A percentile compares a stretch with the other conserved stretches of the same genome.
Conservation (phyloP, 2,329 filamentous ascomycete genomes). For the Alternaria arbusti region DNA sequence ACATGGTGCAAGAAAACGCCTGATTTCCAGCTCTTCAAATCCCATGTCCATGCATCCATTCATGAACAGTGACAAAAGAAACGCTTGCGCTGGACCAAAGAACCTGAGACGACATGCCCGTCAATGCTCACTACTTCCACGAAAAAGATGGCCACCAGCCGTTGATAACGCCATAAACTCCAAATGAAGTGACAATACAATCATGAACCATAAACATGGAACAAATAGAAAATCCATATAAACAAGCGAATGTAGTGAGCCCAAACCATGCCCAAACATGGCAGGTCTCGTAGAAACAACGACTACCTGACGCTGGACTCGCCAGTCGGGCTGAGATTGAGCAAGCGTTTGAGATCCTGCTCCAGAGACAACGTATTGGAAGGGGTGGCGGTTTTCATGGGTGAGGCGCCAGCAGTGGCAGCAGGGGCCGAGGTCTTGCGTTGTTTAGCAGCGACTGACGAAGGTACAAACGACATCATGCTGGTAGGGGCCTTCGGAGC, state of each 20-base stretch:
- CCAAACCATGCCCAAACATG: slow-evolving; percentile 35
- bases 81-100: slow-evolving; percentile 8
- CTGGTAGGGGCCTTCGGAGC: slow-evolving; percentile 30
- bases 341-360: slow-evolving; percentile 46
- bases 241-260: slow-evolving; percentile 29
- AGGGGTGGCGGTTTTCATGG: slow-evolving; percentile 20
- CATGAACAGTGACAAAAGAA: slow-evolving; percentile 22
- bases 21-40: slow-evolving; percentile 15
- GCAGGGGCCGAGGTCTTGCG: slow-evolving; percentile 29
- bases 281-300: slow-evolving; percentile 14
- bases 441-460: slow-evolving; percentile 46
- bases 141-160: slow-evolving; percentile 18
- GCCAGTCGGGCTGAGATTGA: slow-evolving; percentile 37
- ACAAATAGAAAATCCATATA: slow-evolving; percentile 26
- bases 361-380: slow-evolving; percentile 38
- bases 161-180: slow-evolving; percentile 27
- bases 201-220: slow-evolving; percentile 28
- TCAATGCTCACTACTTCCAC: slow-evolving; percentile 20
- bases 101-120: slow-evolving; percentile 9
- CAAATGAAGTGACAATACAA: slow-evolving; percentile 22
- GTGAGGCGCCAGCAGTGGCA: slow-evolving; percentile 18
- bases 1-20: slow-evolving; percentile 14
- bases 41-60: slow-evolving; percentile 16
- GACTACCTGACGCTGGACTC: slow-evolving; percentile 32
- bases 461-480: slow-evolving; percentile 45